phyloP scores from a whole-genome alignment of 2,329 filamentous ascomycete species.

The Gyromitra esculenta region DNA sequence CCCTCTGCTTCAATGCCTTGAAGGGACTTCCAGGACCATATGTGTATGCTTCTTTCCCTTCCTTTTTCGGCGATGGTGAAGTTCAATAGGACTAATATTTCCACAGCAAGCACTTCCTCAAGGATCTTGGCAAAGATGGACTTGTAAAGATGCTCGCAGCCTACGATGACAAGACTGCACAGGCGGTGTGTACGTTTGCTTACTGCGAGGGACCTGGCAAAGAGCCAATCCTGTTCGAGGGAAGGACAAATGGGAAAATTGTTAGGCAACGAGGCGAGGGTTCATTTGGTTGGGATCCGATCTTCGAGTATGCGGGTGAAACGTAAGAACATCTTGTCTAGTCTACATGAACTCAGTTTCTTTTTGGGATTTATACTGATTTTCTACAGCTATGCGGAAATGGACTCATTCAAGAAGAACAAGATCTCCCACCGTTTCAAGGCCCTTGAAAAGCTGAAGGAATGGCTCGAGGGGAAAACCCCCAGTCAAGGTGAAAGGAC shows the following conservation, averaged over 20 bases:
- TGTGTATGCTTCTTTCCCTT: slow-evolving; percentile 71
- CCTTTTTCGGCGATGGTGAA: not conserved
- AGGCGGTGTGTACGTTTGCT: slow-evolving; percentile 95
- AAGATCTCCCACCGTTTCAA: slow-evolving; percentile 88
- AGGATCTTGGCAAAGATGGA: slow-evolving; percentile 80
- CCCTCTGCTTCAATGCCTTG: slow-evolving; percentile 89
- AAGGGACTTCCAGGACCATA: slow-evolving; percentile 94
- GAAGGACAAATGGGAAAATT: slow-evolving; percentile 84
- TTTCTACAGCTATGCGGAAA: slow-evolving; percentile 79
- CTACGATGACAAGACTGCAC: slow-evolving; percentile 88
- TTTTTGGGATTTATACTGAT: slow-evolving; percentile 52
- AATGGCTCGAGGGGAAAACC: slow-evolving; percentile 72
- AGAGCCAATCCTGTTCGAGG: slow-evolving; percentile 89
- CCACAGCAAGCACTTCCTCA: slow-evolving; percentile 69
- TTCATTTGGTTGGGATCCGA: slow-evolving; percentile 95
- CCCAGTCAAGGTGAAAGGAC: not conserved
- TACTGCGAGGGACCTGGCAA: slow-evolving; percentile 86
- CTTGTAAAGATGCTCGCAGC: slow-evolving; percentile 89
- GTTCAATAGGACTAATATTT: slow-evolving; percentile 10
- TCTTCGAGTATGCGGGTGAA: slow-evolving; percentile 91
- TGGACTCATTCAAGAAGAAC: slow-evolving; percentile 89
- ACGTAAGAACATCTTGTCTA: slow-evolving; percentile 67
- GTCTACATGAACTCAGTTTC: not conserved
- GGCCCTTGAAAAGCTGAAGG: slow-evolving; percentile 85
- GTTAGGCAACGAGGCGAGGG: slow-evolving; percentile 82